phyloP scores from a whole-genome alignment of 2,329 filamentous ascomycete genomes.

The Penicillium janthinellum region DNA sequence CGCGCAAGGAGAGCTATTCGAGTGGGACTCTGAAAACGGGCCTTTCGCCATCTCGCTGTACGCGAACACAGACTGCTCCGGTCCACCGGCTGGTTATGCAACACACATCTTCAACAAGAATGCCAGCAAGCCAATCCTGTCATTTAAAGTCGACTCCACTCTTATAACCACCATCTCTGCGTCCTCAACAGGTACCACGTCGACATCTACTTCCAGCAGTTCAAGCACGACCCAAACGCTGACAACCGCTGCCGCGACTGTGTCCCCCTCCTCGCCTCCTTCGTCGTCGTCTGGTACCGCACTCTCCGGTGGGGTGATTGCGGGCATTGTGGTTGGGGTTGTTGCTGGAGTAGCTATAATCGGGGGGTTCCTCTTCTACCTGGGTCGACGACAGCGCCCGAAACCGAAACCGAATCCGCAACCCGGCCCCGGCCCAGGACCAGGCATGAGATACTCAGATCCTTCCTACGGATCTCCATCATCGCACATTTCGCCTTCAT shows the following conservation, averaged over 20 bases:
- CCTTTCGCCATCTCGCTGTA: conserved; percentile 14
- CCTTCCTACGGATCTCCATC: background rate
- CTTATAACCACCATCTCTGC: conserved; percentile 12
- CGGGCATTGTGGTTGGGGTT: conserved; percentile 13
- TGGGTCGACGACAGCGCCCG: conserved; percentile 3
- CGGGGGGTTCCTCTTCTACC: conserved; percentile 4
- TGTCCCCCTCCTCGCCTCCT: background rate
- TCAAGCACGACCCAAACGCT: background rate
- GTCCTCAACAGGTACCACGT: conserved; percentile 10
- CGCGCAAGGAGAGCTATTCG: conserved; percentile 11
- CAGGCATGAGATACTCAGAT: background rate
- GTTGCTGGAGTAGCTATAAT: conserved; percentile 10
- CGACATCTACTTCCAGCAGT: conserved; percentile 3
- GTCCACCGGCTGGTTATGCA: conserved; percentile 2
- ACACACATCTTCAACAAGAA: conserved; percentile 9
- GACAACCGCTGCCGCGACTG: background rate
- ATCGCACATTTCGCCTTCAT: background rate
- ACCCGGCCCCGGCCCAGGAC: background rate
- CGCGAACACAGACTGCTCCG: conserved; percentile 11
- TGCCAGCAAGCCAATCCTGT: conserved; percentile 6
- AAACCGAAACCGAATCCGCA: background rate
- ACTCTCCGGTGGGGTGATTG: conserved; percentile 11
- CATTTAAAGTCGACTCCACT: conserved; percentile 13
- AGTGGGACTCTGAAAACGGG: conserved; percentile 13
- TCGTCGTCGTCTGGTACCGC: conserved; percentile 3